Conservation (phyloP, 345 rosid species). For the Linum usitatissimum region DNA sequence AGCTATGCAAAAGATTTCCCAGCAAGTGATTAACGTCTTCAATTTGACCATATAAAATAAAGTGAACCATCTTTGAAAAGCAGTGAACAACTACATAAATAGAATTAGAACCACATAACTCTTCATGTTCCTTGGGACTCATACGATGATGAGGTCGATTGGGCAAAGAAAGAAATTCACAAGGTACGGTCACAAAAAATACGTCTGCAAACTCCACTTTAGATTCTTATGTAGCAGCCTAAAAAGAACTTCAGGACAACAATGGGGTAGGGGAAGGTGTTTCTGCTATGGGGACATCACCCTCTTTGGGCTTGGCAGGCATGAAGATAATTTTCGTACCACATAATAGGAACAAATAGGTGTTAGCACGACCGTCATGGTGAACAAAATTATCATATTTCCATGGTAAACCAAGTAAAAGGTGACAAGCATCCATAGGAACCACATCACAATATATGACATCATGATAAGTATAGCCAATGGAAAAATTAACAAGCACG, state of each 20-base stretch:
- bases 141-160: not conserved
- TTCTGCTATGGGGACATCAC: not conserved
- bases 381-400: not conserved
- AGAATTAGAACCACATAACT: not conserved
- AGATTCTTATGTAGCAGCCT: not conserved
- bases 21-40: too few relatives aligned
- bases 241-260: not conserved
- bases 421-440: not conserved
- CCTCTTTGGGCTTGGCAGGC: not conserved
- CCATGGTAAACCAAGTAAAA: not conserved
- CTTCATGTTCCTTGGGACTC: conserved; percentile 1
- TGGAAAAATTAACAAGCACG: not conserved
- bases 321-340: not conserved
- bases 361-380: not conserved
- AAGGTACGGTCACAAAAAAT: not conserved
- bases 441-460: not conserved
- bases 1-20: too few relatives aligned
- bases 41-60: not conserved
- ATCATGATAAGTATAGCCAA: not conserved
- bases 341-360: too few relatives aligned
- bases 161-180: too few relatives aligned
- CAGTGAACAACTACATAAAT: too few relatives aligned
- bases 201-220: not conserved
- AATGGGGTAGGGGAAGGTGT: not conserved
- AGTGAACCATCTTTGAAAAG: too few relatives aligned